Base-by-base conservation (phyloP, 2,329 filamentous ascomycete genomes). In the Lachnellula occidentalis region DNA sequence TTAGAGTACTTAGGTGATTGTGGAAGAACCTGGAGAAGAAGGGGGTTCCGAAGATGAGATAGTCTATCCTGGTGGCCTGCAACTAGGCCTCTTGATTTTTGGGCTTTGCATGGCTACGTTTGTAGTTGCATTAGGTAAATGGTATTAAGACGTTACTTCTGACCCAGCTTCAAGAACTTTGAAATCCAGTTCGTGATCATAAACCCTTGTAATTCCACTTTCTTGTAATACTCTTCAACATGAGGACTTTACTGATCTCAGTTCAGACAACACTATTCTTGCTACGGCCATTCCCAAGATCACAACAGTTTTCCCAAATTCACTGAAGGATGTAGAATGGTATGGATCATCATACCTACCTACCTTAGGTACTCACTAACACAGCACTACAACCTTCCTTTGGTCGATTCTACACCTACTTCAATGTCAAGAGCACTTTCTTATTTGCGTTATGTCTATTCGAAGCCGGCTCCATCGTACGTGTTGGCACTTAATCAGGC, bases 31-130 rank as follows among this genome's bases (percentile, higher is more conserved):
- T 3, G 64, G 64, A 4, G 61, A 62, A 19, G 54, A 60, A 19
- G 49, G 11, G 41, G 41, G 14, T 6, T 12, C 17, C n/a, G 15
- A 6, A 4, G 19, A 21, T 3, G 41, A 43, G 19, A 17, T 53
- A 34, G 60, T 63, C 11, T 69, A 66, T 56, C 63, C 67, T 15
- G 58, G 56, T 14, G 64, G 62, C 9, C 34, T 64, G 14, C 60
- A 63, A 51, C 53, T 70, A 9, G 62, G 64, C 45, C 69, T 77
- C 53, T 73, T 80, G 52, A 70, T 78, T 17, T 59, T 77, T 24
- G 76, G 76, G 24, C 66, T 80, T 9, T 71, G 75, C 22, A 64
- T 79, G 50, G 72, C 71, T 54, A 71, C 78, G 27, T 78, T 79
- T 60, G 69, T 78, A 5, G 68, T 77, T 48, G 71, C 76, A 48